These are phyloP conservation scores for Penicillium capsulatum DNA, from an alignment of 2,329 filamentous ascomycete genomes.

Conservation along the genomic window DNA sequence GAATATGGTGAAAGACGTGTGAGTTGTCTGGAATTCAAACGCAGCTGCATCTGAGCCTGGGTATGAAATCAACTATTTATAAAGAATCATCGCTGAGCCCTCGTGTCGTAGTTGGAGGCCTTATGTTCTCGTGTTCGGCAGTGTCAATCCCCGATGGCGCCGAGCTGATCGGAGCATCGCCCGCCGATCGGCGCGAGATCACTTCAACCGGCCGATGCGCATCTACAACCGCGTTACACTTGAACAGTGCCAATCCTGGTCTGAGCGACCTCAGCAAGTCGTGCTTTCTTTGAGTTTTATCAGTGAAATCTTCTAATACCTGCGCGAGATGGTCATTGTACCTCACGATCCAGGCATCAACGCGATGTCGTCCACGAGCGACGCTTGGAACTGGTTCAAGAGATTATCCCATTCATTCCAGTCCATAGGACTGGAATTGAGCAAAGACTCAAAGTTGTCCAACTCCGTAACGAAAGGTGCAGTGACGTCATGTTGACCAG, in stretches of 20 bases:
- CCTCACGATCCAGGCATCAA: slow-evolving; percentile 5
- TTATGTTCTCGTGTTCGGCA: slow-evolving; percentile 7
- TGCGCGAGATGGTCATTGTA: neutral
- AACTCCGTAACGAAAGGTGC: slow-evolving; percentile 1
- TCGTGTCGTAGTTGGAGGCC: neutral
- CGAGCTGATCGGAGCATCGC: slow-evolving; percentile 11
- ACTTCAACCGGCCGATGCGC: neutral
- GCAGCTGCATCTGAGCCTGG: too few relatives aligned
- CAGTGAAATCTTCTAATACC: neutral
- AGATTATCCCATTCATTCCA: slow-evolving; percentile 31
- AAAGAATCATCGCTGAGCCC: too few relatives aligned
- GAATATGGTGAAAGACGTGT: too few relatives aligned
- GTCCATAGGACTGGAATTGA: slow-evolving; percentile 22
- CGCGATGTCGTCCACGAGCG: slow-evolving; percentile 16
- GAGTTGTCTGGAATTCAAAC: too few relatives aligned
- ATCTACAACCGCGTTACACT: neutral
- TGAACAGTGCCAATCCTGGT: slow-evolving; percentile 1
- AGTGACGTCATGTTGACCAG: neutral
- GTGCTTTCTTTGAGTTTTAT: neutral
- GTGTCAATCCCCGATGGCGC: slow-evolving; percentile 11
- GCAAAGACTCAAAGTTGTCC: slow-evolving; percentile 9
- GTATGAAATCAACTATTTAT: too few relatives aligned
- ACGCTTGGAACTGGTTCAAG: slow-evolving; percentile 26
- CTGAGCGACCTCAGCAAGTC: neutral
- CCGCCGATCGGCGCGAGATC: slow-evolving; percentile 9